Conservation (phyloP, 1,139 yeast genomes). For the Suhomyces taliae region DNA sequence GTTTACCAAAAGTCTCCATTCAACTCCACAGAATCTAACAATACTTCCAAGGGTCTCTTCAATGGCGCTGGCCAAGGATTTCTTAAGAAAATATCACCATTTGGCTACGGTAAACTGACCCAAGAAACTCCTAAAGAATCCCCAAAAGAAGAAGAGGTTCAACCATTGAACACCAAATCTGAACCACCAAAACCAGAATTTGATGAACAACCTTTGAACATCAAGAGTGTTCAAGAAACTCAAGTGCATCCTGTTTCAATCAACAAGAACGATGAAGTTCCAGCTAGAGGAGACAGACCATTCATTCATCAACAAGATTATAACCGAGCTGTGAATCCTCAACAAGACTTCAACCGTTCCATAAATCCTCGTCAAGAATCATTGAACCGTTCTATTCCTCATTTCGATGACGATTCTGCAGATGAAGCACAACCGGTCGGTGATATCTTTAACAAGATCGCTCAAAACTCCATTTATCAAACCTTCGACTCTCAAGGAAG, state of each 20-base stretch:
- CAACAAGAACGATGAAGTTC: not conserved
- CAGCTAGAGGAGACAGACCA: not conserved
- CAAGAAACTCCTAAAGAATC: not conserved
- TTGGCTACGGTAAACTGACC: conserved; percentile 7
- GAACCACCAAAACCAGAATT: not conserved
- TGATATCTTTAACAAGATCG: no score
- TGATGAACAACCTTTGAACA: no score
- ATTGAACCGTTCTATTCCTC: not conserved
- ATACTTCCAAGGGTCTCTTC: conserved; percentile 3
- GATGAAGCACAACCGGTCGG: no score
- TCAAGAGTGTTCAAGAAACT: no score
- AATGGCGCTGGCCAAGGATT: conserved; percentile 11
- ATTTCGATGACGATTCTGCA: not conserved
- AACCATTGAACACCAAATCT: not conserved
- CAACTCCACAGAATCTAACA: not conserved
- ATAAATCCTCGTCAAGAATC: not conserved
- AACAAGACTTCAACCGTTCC: no score
- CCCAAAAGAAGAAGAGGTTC: not conserved
- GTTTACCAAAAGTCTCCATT: conserved; percentile 1
- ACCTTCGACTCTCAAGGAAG: not conserved
- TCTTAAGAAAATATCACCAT: conserved; percentile 17
- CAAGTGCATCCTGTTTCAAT: not conserved
- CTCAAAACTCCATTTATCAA: not conserved
- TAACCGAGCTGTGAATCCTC: no score
- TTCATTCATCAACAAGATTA: not conserved